Conservation (phyloP, 495 filamentous ascomycete genomes). For the Penicillium antarcticum region DNA sequence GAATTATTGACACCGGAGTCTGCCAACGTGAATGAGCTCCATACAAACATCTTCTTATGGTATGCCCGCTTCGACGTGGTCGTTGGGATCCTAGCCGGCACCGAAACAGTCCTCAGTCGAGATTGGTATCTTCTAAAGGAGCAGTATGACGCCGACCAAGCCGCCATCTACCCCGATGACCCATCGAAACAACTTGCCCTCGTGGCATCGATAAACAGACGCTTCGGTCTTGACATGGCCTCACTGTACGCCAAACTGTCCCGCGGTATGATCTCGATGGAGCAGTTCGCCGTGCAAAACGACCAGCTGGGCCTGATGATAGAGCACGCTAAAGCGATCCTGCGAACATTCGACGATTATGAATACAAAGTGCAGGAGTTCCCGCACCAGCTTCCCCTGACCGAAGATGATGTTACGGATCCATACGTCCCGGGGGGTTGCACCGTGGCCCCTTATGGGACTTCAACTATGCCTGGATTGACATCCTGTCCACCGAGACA, state of each 20-base stretch:
- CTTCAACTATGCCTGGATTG: conserved; percentile 69
- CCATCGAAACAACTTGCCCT: conserved; percentile 63
- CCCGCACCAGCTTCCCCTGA: conserved; percentile 43
- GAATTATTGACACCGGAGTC: conserved; percentile 75
- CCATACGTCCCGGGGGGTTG: conserved; percentile 65
- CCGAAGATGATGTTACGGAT: conserved; percentile 65
- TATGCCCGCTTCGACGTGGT: conserved; percentile 88
- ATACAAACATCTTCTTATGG: conserved; percentile 75
- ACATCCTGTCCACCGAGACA: conserved; percentile 72
- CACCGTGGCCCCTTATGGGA: conserved; percentile 67
- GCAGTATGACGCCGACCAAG: conserved; percentile 58
- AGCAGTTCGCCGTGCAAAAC: conserved; percentile 64
- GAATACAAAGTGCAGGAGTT: conserved; percentile 59
- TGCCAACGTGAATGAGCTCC: conserved; percentile 63
- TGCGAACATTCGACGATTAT: conserved; percentile 59
- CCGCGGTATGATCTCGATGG: conserved; percentile 59
- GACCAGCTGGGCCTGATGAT: conserved; percentile 51
- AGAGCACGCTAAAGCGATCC: conserved; percentile 50
- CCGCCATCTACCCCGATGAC: conserved; percentile 57
- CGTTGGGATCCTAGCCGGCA: conserved; percentile 76
- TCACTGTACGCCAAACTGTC: conserved; percentile 66
- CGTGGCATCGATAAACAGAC: conserved; percentile 60
- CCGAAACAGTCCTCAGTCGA: conserved; percentile 65
- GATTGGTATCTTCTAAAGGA: conserved; percentile 76
- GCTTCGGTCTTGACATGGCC: conserved; percentile 78